A percentile compares a stretch with the other conserved stretches of the same genome.
Conservation (phyloP, 306 rosid genomes). For the Alnus glutinosa region DNA sequence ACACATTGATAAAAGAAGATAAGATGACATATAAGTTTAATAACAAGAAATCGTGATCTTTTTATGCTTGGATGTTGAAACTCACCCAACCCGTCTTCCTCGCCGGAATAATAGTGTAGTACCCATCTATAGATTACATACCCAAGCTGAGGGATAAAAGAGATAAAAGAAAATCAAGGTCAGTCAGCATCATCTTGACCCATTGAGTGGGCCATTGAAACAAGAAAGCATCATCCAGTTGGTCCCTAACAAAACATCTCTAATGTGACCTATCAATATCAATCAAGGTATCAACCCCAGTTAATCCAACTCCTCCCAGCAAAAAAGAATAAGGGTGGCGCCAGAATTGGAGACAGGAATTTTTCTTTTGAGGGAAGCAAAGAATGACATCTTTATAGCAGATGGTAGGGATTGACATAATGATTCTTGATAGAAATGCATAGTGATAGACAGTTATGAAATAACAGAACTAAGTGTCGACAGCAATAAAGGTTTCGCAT, state of each 20-base stretch:
- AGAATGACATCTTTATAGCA: background rate
- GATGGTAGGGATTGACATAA: background rate
- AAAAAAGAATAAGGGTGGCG: background rate
- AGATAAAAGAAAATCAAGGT: background rate
- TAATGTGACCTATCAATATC: too few species aligned
- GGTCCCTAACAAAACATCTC: too few species aligned
- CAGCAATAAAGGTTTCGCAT: too few species aligned
- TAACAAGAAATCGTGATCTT: background rate
- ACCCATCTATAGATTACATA: conserved; percentile 96
- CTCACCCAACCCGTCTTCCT: conserved; percentile 97
- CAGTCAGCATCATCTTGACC: conserved; percentile 20
- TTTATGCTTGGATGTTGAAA: conserved; percentile 18
- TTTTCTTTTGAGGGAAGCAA: background rate
- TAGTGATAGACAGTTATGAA: background rate
- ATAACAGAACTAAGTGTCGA: too few species aligned
- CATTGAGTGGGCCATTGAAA: background rate
- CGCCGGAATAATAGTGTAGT: conserved; percentile 91
- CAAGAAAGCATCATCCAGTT: background rate
- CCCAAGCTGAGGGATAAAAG: conserved; percentile 63
- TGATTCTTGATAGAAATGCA: background rate
- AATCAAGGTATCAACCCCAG: background rate
- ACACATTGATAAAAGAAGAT: conserved; percentile 10
- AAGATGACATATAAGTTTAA: conserved; percentile 3
- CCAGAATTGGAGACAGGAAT: background rate
- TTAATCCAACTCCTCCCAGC: background rate